Evolutionary conservation across 1,284 basidiomycete genomes (phyloP).

Genomic region (Trametes sp.): DNA sequence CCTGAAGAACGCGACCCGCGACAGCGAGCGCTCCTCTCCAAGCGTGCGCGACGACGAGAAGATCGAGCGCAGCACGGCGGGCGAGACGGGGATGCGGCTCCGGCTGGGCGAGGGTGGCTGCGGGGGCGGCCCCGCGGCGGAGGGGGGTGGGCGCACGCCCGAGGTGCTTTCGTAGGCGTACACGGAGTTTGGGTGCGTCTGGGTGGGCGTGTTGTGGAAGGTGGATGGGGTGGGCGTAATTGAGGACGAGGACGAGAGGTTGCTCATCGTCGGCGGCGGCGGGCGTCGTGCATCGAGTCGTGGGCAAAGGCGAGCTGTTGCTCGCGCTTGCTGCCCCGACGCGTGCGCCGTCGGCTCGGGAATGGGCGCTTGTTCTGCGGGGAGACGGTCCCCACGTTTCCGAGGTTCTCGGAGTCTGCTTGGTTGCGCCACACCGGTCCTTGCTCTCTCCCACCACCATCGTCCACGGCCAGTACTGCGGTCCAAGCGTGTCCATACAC

Average conservation of each 20-base stretch:
- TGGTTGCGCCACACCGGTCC: not conserved
- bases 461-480: not conserved
- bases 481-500: not conserved
- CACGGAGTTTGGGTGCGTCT: slow-evolving; percentile 28
- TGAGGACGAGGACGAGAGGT: slow-evolving; percentile 38
- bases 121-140: slow-evolving; percentile 8
- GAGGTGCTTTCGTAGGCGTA: slow-evolving; percentile 18
- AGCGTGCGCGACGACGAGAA: slow-evolving; percentile 83
- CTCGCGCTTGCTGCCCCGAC: not conserved
- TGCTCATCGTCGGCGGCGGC: slow-evolving; percentile 32
- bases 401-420: slow-evolving; percentile 14
- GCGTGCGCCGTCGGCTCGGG: not conserved
- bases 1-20: slow-evolving; percentile 85
- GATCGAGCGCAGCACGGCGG: slow-evolving; percentile 78
- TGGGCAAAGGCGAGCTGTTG: not conserved
- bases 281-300: slow-evolving; percentile 1
- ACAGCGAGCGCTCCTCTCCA: slow-evolving; percentile 80
- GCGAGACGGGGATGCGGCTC: slow-evolving; percentile 80
- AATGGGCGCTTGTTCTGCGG: not conserved
- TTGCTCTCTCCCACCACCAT: slow-evolving; percentile 3
- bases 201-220: slow-evolving; percentile 33
- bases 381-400: slow-evolving; percentile 4
- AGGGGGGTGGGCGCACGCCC: not conserved
- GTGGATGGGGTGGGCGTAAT: slow-evolving; percentile 36
- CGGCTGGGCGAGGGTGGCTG: slow-evolving; percentile 38